These are phyloP conservation scores for Zalerion maritima DNA, from an alignment of 495 filamentous ascomycete genomes.

Conservation along the genomic window DNA sequence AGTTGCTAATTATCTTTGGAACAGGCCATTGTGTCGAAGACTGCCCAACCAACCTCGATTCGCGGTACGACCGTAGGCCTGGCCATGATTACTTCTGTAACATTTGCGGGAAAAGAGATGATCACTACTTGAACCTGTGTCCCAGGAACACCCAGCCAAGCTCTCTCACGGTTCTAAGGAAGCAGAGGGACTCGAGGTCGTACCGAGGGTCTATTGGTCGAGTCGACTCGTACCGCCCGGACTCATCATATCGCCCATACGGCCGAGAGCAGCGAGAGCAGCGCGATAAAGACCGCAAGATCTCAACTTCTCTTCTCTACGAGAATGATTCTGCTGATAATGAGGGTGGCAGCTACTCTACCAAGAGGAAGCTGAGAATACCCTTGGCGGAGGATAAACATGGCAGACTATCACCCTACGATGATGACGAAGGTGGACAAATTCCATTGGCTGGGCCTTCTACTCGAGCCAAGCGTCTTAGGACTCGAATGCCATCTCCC, in stretches of 20 bases:
- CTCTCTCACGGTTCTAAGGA: conserved; percentile 17
- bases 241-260: not conserved
- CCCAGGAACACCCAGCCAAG: conserved; percentile 12
- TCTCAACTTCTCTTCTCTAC: too few species aligned
- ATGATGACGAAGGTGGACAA: too few species aligned
- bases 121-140: conserved; percentile 21
- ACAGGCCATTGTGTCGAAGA: conserved; percentile 24
- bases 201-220: not conserved
- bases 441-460: too few species aligned
- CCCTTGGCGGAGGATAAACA: too few species aligned
- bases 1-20: conserved; percentile 8
- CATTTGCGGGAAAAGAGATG: conserved; percentile 15
- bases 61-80: conserved; percentile 16
- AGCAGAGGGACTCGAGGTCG: not conserved
- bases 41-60: conserved; percentile 29
- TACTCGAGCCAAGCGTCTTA: too few species aligned
- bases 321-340: not conserved
- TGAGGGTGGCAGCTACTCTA: too few species aligned
- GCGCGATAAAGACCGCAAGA: too few species aligned
- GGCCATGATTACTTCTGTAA: conserved; percentile 17
- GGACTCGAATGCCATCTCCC: too few species aligned
- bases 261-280: not conserved
- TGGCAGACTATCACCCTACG: too few species aligned
- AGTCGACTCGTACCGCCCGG: not conserved
- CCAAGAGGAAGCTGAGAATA: too few species aligned